phyloP scores from a whole-genome alignment of 179 eudicot genomes.

The Heliamphora pulchella region DNA sequence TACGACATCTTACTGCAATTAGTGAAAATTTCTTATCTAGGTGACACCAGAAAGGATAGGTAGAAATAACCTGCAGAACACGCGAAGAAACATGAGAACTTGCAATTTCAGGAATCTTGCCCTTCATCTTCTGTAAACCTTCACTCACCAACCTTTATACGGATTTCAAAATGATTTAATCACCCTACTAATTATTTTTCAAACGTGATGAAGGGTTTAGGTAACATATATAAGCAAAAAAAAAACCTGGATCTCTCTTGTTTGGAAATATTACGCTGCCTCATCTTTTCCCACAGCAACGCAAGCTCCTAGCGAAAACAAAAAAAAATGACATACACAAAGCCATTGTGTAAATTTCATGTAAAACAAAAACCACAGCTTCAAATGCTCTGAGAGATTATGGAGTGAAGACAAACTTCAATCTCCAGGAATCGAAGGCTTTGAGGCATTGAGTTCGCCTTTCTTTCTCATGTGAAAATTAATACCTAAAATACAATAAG shows the following conservation, averaged over 20 bases:
- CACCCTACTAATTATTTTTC: neutral
- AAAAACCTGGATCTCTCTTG: constrained; percentile 87
- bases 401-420: neutral
- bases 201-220: neutral
- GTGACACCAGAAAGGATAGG: constrained; percentile 4
- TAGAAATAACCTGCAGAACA: constrained; percentile 76
- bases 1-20: neutral
- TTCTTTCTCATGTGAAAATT: neutral
- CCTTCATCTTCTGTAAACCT: constrained; percentile 84
- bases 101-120: constrained; percentile 85
- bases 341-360: neutral
- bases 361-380: neutral
- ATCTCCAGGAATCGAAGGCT: neutral
- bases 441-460: neutral
- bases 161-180: neutral
- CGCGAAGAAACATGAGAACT: constrained; percentile 90
- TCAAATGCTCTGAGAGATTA: neutral
- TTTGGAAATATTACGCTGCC: constrained; percentile 67
- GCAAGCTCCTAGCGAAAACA: constrained; percentile 62
- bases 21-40: neutral
- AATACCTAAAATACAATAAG: neutral
- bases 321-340: constrained; percentile 10
- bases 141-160: constrained; percentile 63
- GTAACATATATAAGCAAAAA: neutral
- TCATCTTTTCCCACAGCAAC: constrained; percentile 92